Evolutionary conservation across 2,329 filamentous ascomycete genomes (phyloP), one percentile per base, ranked within the genome.

Genomic region (Geoglossum cookeanum): DNA sequence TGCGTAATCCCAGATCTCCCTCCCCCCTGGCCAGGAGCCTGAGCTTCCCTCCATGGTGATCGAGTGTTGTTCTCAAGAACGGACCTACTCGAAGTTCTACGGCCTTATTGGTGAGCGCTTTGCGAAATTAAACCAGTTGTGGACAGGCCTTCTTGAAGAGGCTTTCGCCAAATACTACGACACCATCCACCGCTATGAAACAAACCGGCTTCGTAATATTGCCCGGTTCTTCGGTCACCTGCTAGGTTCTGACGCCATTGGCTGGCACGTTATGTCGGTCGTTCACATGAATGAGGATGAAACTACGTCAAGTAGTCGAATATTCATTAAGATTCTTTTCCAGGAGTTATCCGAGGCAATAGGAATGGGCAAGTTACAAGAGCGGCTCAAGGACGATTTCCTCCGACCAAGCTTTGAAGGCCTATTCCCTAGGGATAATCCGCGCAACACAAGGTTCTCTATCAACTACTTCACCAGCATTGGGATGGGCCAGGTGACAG

Each of bases 381-480:
- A 82, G 51, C 80, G 86, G 17, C 77, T 96, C 70, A 80, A 77
- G 62, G 89, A 94, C 63, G 85, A 92, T 48, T 78, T 81, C 55
- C 75, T 97, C 44, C 82, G 84, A 60, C 81, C 88, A 55, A 85
- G 80, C 67, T 80, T 96, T 59, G 80, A 84, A 44, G 91, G 91
- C 33, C 74, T 98, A 48, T 97, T 98, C 75, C 92, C 92, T 0
- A 84, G 76, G 60, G 90, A 97, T 68, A 87, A 89, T 65, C 81
- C 89, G 29, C 83, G 87, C 66, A 92, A 96, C 70, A 89, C 90
- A 44, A 83, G 91, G 57, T 98, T 98, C 75, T 87, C 90, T 55
- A 95, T 98, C 81, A 98, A 98, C 72, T 98, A 96, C 76, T 97
- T 98, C 69, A 98, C 92, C 8, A 92, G 89, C 65, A 94, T 98